These are phyloP conservation scores for Chara braunii DNA, from an alignment of 139 green algal genomes.

Conservation along the genomic window DNA sequence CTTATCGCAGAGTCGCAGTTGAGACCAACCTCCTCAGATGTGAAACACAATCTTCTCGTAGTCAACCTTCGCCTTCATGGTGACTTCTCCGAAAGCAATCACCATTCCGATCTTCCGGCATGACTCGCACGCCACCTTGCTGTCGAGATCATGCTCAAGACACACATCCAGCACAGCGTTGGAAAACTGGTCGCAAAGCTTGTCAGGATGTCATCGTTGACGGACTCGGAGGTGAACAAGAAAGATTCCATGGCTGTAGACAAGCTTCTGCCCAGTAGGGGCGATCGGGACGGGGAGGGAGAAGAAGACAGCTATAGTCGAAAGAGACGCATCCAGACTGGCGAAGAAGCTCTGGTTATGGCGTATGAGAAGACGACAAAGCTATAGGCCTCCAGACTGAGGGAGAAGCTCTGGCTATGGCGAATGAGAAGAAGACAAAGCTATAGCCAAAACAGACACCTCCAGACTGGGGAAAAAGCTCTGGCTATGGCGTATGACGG, in stretches of 20 bases:
- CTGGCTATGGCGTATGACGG: too few species aligned
- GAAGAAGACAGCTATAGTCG: too few species aligned
- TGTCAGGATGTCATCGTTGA: conserved; percentile 81
- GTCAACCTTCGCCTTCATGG: conserved; percentile 97
- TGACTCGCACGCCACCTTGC: conserved; percentile 85
- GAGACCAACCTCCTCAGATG: conserved; percentile 80
- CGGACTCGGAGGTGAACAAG: conserved; percentile 87
- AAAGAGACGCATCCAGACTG: too few species aligned
- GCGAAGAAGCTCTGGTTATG: too few species aligned
- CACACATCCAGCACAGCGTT: conserved; percentile 96
- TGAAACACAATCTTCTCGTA: conserved; percentile 97
- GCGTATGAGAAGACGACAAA: too few species aligned
- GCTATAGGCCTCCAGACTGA: too few species aligned
- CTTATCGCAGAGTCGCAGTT: conserved; percentile 84
- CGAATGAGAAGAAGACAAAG: too few species aligned
- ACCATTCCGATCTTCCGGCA: conserved; percentile 99
- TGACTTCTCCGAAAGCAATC: conserved; percentile 99
- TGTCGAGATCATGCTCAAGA: conserved; percentile 60
- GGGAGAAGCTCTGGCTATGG: too few species aligned
- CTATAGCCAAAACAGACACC: too few species aligned
- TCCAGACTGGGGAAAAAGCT: too few species aligned
- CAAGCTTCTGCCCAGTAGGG: too few species aligned
- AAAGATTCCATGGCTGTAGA: conserved; percentile 59
- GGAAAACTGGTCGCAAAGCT: conserved; percentile 87
- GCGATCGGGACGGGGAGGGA: too few species aligned